Evolutionary conservation across 371 early-diverging fungal genomes (phyloP).

Genomic region (Mortierella sp.): DNA sequence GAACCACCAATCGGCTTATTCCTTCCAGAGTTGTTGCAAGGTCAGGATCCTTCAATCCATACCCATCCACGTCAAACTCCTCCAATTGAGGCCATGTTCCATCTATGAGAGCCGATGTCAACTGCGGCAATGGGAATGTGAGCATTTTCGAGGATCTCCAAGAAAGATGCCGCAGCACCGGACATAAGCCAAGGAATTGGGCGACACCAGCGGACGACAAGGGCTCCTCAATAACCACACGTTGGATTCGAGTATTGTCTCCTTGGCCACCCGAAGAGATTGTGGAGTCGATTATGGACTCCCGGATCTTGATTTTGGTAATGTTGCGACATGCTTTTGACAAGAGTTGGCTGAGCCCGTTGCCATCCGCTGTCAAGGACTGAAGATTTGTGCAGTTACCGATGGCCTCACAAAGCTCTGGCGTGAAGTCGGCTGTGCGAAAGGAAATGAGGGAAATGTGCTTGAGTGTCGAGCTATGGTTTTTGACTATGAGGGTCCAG

Average conservation of each 20-base stretch:
- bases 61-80: neutral
- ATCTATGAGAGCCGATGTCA: neutral
- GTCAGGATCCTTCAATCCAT: neutral
- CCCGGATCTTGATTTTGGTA: neutral
- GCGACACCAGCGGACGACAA: too few relatives aligned
- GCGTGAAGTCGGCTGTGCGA: neutral
- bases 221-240: neutral
- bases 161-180: neutral
- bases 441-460: neutral
- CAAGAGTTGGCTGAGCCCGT: neutral
- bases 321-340: constrained; percentile 8
- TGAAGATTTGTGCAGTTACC: neutral
- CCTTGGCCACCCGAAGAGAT: neutral
- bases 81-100: constrained; percentile 8
- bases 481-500: neutral
- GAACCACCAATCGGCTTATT: neutral
- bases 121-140: neutral
- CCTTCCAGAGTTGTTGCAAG: neutral
- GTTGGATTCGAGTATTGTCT: neutral
- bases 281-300: too few relatives aligned
- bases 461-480: constrained; percentile 7
- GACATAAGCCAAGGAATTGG: neutral
- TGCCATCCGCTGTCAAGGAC: neutral
- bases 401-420: constrained; percentile 3
- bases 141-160: neutral